Base-by-base conservation (phyloP, 202 grass and related monocot genomes). In the Musa balbisiana region DNA sequence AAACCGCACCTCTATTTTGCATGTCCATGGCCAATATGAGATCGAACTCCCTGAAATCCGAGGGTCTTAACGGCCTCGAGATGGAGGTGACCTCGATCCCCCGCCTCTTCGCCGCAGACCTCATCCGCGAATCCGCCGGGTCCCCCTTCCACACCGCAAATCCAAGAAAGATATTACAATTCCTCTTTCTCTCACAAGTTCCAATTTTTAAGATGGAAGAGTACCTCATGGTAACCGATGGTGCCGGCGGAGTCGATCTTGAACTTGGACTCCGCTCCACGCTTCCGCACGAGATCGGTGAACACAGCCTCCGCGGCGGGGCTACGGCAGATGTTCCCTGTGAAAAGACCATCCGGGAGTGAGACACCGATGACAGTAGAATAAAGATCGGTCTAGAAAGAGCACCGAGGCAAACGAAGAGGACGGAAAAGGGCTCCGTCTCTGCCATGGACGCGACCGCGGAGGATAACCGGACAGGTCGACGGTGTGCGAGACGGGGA, bases 311-410 rank as follows among this genome's bases (percentile, higher is more conserved):
- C 94, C n/a, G 90, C 90, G 1, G 94, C 90, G 49, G 94, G 90
- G 78, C 94, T 98, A 64, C 94, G 87, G 76, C 94, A 98, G 64
- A 98, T 98, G 84, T 98, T 98, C 15, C 94, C 90, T 98, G 73
- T 12, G 14, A 27, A 53, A 73, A 64, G 73, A 55, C 8, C 17
- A 52, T 2, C 11, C 25, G 53, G 23, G 2, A 25, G 66, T 20
- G 73, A 67, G 53, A 43, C 33, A 43, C 33, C 33, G 33, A 43
- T 5, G 33, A 43, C 33, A 43, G 33, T 43, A 43, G 33, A 43
- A 43, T 43, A 43, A 43, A n/a, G n/a, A 79, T 74, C 25, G 29
- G 51, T 49, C 3, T 19, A 15, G 19, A 9, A 67, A 59, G 62
- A 16, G 55, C 51, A 98, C 91, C 94, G 65, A 98, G 87, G 82